Evolutionary conservation across 768 basidiomycete species (phyloP).

Genomic region (Pholiota microspora): DNA sequence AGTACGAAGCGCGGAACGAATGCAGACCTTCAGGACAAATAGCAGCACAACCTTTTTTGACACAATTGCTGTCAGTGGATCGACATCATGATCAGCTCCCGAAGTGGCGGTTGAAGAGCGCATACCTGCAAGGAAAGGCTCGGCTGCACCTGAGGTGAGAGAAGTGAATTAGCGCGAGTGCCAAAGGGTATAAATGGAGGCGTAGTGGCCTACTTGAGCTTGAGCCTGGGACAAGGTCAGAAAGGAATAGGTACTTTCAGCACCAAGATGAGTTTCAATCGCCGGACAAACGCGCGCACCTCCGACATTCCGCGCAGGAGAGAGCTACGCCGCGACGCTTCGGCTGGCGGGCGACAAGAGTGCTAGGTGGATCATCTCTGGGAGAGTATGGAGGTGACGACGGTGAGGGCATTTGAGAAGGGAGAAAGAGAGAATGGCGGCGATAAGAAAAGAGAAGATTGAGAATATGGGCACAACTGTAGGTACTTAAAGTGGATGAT

Average conservation of each 20-base stretch:
- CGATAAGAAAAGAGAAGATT: conserved; percentile 11
- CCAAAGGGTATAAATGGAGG: conserved; percentile 1
- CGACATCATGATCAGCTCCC: conserved; percentile 15
- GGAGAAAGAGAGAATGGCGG: conserved; percentile 16
- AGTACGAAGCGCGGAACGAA: conserved; percentile 11
- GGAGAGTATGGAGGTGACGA: conserved; percentile 23
- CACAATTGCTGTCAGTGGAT: conserved; percentile 43
- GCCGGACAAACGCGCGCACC: conserved; percentile 33
- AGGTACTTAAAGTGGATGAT: conserved; percentile 14
- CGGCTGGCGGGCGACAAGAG: conserved; percentile 33
- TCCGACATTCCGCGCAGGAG: conserved; percentile 69
- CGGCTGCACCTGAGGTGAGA: conserved; percentile 50
- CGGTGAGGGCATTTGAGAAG: conserved; percentile 25
- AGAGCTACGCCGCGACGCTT: conserved; percentile 56
- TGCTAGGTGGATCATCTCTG: conserved; percentile 21
- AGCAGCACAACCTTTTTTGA: conserved; percentile 55
- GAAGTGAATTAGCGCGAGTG: conserved; percentile 13
- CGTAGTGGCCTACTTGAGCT: conserved; percentile 52
- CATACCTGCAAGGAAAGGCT: conserved; percentile 63
- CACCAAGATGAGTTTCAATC: conserved; percentile 9
- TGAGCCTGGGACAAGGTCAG: conserved; percentile 42
- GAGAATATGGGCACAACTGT: too few species aligned
- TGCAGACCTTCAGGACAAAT: conserved; percentile 65
- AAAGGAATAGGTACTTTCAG: conserved; percentile 8
- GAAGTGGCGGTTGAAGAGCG: conserved; percentile 1